phyloP scores from a whole-genome alignment of 129 eudicot species.

The Scalesia atractyloides region DNA sequence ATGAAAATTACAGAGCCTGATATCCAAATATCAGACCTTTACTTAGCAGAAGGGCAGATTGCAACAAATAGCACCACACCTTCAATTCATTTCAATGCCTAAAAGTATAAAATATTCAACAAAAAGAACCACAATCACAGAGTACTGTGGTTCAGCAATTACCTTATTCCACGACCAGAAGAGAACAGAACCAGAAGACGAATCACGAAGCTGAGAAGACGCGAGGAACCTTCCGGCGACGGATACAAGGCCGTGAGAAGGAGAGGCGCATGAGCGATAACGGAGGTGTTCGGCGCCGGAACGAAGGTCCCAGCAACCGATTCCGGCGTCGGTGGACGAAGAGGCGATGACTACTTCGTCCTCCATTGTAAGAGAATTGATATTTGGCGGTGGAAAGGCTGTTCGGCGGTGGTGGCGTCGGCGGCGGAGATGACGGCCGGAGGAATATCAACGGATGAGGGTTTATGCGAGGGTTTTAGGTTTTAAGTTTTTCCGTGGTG shows the following conservation, averaged over 20 bases:
- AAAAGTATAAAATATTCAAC: not conserved
- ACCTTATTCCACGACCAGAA: conserved; percentile 98
- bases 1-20: not conserved
- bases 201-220: conserved; percentile 72
- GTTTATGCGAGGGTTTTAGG: no score
- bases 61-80: not conserved
- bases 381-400: not conserved
- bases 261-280: conserved; percentile 62
- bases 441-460: no score
- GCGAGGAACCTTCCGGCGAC: conserved; percentile 74
- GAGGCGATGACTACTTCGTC: conserved; percentile 69
- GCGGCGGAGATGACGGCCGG: no score
- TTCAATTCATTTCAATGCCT: not conserved
- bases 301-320: conserved; percentile 82
- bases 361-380: conserved; percentile 37
- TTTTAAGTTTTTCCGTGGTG: no score
- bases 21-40: not conserved
- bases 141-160: not conserved
- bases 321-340: conserved; percentile 67
- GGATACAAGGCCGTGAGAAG: conserved; percentile 75
- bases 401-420: not conserved
- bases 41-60: not conserved
- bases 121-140: not conserved
- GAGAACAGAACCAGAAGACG: conserved; percentile 65
- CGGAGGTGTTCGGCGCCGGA: conserved; percentile 81